A percentile compares a stretch with the other conserved stretches of the same genome.
Evolutionary conservation across 148 eudicot species (phyloP).

Genomic region (Dianthus caryophyllus): DNA sequence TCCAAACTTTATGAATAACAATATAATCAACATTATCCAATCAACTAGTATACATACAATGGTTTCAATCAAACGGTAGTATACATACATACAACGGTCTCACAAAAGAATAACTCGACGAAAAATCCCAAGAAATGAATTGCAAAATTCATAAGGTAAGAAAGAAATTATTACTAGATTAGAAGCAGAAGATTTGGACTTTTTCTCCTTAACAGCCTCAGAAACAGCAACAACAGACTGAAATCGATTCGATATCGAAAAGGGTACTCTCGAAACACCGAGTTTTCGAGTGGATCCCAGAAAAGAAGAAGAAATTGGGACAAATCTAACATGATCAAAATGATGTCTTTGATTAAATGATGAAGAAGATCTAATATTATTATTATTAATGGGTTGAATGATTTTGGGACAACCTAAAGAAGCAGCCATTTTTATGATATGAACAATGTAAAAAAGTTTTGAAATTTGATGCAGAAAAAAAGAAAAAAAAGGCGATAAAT

Average conservation of each 20-base stretch:
- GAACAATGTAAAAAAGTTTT: neutral
- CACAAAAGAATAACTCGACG: neutral
- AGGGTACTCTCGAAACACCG: slow-evolving; percentile 17
- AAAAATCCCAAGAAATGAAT: neutral
- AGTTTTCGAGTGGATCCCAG: slow-evolving; percentile 40
- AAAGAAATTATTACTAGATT: slow-evolving; percentile 45
- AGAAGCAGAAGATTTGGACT: slow-evolving; percentile 33
- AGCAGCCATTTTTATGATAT: slow-evolving; percentile 25
- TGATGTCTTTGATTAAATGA: slow-evolving; percentile 26
- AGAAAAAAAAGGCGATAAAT: neutral
- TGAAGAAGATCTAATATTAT: slow-evolving; percentile 32
- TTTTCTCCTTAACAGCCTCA: slow-evolving; percentile 58
- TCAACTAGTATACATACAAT: no score
- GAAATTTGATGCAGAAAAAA: neutral
- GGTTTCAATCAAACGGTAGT: no score
- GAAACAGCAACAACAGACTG: slow-evolving; percentile 53
- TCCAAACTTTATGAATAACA: no score
- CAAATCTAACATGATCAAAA: slow-evolving; percentile 28
- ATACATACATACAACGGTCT: no score
- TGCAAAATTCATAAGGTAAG: neutral
- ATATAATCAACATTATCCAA: no score
- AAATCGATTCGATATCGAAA: slow-evolving; percentile 13
- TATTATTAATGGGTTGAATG: slow-evolving; percentile 38
- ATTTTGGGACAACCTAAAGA: slow-evolving; percentile 36
- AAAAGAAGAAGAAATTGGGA: slow-evolving; percentile 24